phyloP scores from a whole-genome alignment of 1,284 basidiomycete genomes.

The Ustilago curta region DNA sequence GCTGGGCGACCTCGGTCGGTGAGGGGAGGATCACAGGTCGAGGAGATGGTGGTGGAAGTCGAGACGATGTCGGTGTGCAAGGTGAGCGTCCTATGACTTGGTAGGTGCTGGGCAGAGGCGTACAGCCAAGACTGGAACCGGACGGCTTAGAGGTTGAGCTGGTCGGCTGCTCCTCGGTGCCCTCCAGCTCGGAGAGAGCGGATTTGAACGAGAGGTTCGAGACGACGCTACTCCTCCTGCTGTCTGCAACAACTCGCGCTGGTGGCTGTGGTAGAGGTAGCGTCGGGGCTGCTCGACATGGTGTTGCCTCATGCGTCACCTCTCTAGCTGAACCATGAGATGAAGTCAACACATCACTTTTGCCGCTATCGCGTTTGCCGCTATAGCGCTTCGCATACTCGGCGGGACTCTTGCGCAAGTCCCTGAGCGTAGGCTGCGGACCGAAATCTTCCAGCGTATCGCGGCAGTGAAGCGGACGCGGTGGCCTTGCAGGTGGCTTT shows the following conservation, averaged over 20 bases:
- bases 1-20: background rate
- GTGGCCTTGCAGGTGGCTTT: constrained; percentile 6
- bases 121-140: no score
- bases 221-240: no score
- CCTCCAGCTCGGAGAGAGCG: no score
- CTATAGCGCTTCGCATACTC: constrained; percentile 11
- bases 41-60: background rate
- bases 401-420: constrained; percentile 13
- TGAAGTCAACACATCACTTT: background rate
- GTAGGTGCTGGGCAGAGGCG: no score
- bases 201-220: no score
- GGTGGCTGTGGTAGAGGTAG: no score
- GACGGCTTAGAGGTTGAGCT: no score
- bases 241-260: no score
- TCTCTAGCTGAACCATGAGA: background rate
- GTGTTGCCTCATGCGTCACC: constrained; percentile 8
- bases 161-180: no score
- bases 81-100: no score
- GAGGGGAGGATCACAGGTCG: background rate
- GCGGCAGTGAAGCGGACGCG: constrained; percentile 17
- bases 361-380: background rate
- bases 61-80: no score
- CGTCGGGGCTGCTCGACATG: background rate
- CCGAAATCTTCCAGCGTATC: constrained; percentile 14
- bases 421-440: background rate